These are phyloP conservation scores for Taiozyma sp. DNA, from an alignment of 1,139 yeast species.

Conservation along the genomic window DNA sequence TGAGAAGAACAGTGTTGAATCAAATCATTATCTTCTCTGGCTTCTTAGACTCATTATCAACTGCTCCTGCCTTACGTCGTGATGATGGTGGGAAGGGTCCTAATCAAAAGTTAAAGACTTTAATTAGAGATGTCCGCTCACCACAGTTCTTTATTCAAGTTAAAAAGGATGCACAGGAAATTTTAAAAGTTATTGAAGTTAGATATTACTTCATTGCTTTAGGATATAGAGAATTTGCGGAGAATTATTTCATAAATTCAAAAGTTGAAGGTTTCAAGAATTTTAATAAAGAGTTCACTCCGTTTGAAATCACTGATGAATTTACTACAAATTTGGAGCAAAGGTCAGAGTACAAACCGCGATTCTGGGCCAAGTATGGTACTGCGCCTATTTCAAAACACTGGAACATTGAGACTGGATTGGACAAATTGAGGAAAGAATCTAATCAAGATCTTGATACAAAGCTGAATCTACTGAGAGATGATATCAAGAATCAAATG, in stretches of 20 bases:
- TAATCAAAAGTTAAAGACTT: not conserved
- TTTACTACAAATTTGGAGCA: constrained; percentile 3
- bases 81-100: constrained; percentile 1
- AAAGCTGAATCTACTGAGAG: constrained; percentile 4
- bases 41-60: constrained; percentile 3
- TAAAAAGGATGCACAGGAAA: constrained; percentile 1
- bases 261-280: constrained; percentile 8
- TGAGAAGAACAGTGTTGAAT: constrained; percentile 11
- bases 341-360: constrained; percentile 7
- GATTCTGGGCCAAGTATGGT: constrained; percentile 20
- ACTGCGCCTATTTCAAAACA: constrained; percentile 17
- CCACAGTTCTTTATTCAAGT: not conserved
- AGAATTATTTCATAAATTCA: constrained; percentile 3
- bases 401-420: constrained; percentile 19
- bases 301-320: constrained; percentile 5
- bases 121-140: not conserved
- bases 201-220: constrained; percentile 1
- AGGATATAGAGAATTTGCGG: constrained; percentile 3
- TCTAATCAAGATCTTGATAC: not conserved
- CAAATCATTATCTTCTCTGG: constrained; percentile 10
- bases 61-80: not conserved
- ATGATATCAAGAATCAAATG: not conserved
- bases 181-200: constrained; percentile 2
- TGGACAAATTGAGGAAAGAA: constrained; percentile 10
- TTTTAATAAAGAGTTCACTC: constrained; percentile 1